Conservation (phyloP, 305 asterid genomes). For the Nicotiana rustica region DNA sequence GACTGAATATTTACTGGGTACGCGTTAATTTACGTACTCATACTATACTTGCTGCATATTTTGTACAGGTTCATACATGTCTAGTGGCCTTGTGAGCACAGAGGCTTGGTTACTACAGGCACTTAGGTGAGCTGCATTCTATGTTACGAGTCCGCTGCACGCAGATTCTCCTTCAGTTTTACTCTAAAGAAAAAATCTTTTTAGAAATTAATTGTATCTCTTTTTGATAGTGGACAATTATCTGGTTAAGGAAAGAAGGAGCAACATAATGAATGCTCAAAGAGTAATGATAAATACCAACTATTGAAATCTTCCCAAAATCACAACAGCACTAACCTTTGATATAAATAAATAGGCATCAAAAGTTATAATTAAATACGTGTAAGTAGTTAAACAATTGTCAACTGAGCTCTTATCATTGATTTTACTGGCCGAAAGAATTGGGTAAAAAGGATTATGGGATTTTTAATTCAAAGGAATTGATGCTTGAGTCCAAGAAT, state of each 20-base stretch:
- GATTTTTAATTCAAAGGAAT: constrained; percentile 23
- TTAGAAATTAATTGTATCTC: constrained; percentile 7
- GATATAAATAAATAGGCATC: neutral
- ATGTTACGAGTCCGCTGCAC: too few species aligned
- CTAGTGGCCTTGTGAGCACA: too few species aligned
- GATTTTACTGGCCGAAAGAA: constrained; percentile 26
- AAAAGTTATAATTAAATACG: constrained; percentile 29
- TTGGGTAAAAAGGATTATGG: neutral
- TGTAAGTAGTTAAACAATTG: constrained; percentile 33
- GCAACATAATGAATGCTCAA: constrained; percentile 31
- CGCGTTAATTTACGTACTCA: too few species aligned
- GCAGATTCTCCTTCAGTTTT: neutral
- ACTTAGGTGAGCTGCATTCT: too few species aligned
- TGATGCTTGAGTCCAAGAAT: constrained; percentile 24
- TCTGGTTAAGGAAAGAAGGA: neutral
- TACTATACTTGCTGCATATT: too few species aligned
- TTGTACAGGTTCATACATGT: too few species aligned
- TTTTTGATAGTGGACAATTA: constrained; percentile 31
- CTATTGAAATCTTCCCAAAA: constrained; percentile 29
- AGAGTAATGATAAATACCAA: constrained; percentile 33
- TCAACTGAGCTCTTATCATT: constrained; percentile 32
- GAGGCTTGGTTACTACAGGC: too few species aligned
- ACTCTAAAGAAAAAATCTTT: too few species aligned
- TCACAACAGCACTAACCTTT: constrained; percentile 2
- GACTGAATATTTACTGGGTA: too few species aligned